Evolutionary conservation across 305 asterid species (phyloP).

Genomic region (Fraxinus floribunda): DNA sequence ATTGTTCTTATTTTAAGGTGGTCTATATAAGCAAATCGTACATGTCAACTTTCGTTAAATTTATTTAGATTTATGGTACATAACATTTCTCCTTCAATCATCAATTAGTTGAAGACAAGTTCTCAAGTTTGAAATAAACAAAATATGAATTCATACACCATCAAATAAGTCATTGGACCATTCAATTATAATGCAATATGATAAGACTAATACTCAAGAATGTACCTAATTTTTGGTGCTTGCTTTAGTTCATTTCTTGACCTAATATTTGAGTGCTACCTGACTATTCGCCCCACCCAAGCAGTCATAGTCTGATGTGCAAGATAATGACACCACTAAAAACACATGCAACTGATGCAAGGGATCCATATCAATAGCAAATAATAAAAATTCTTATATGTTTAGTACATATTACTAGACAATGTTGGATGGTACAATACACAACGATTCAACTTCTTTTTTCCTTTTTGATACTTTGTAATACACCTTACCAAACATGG

Average conservation of each 20-base stretch:
- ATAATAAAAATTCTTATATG: not conserved
- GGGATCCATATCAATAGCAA: not conserved
- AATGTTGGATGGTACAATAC: not conserved
- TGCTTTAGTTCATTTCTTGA: conserved; percentile 24
- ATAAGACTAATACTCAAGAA: not conserved
- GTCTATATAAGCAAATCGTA: not conserved
- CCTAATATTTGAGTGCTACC: conserved; percentile 37
- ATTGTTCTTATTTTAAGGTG: not conserved
- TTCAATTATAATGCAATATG: not conserved
- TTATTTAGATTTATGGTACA: too few species aligned
- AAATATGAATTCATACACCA: not conserved
- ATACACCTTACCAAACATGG: not conserved
- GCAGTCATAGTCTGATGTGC: conserved; percentile 18
- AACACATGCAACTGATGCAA: not conserved
- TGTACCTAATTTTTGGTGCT: not conserved
- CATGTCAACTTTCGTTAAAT: not conserved
- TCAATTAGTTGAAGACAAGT: not conserved
- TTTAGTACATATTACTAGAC: not conserved
- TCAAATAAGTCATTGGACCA: not conserved
- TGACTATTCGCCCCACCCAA: conserved; percentile 21
- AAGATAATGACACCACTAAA: conserved; percentile 33
- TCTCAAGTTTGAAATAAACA: not conserved
- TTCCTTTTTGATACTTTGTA: not conserved
- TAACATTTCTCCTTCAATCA: not conserved
- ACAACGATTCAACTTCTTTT: not conserved